Evolutionary conservation across 1,284 basidiomycete genomes (phyloP), one percentile per base, ranked within the genome.

Genomic region (Irpex lacteus): DNA sequence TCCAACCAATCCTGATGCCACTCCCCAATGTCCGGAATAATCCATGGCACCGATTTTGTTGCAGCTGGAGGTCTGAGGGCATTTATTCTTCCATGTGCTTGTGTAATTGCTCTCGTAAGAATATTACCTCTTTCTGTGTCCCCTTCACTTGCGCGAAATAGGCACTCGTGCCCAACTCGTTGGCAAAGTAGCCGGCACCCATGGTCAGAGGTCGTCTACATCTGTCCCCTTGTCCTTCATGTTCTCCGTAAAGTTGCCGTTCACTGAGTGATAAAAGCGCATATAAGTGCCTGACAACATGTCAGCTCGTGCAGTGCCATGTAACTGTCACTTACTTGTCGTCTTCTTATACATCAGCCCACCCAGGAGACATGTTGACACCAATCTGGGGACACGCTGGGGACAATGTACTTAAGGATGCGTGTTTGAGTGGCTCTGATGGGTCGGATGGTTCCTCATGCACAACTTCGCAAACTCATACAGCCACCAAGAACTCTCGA

Each of bases 301-400:
- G 36, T 62, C 52, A 64, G 63, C n/a, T 21, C 7, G n/a, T 15
- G n/a, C n/a, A 44, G 9, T 44, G 11, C 40, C n/a, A 44, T 9
- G 60, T 15, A 32, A 36, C 8, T n/a, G 32, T 4, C 7, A 47
- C 7, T 18, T 11, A 21, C n/a, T 52, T 37, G 34, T 54, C 58
- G 53, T 47, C 15, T 32, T 52, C 47, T 11, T 59, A 19, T 21
- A 32, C 2, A 18, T 34, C 5, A 2, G 40, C 44, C 62, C 64
- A 69, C 4, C 53, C 37, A 2, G 68, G 63, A n/a, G 69, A 60
- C 66, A 72, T 71, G 62, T 71, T 72, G 19, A 66, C 66, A 3
- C 40, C 62, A 1, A 65, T 63, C 37, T 72, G 71, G 0, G 71
- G 71, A 55, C 70, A 71, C 0, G 68, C 59, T 0, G 70, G 69